Evolutionary conservation across 2,329 filamentous ascomycete genomes (phyloP), one percentile per base, ranked within the genome.

Genomic region (Amesomyces nigricolor): DNA sequence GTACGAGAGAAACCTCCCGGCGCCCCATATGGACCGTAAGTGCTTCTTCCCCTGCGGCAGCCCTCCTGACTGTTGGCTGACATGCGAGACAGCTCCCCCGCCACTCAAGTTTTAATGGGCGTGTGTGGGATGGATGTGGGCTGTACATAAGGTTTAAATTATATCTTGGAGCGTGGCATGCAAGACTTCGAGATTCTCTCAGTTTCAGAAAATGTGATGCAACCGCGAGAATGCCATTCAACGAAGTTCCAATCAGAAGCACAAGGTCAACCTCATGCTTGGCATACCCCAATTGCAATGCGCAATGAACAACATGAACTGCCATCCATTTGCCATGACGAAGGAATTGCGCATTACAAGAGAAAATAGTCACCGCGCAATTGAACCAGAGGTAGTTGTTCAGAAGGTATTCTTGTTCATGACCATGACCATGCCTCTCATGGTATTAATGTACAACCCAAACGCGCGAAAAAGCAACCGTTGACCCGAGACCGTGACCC

Each of bases 1-100:
- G 80, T 97, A 88, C 73, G 94, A 97, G 75, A 83, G 94, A 71
- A 99, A 99, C 73, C 71, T 97, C 53, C 89, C 90, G 35, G 81
- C 83, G 56, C 91, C 86, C 35, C 85, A 86, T 63, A 77, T 95
- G 56, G 87, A 90, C 61, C 85, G 92, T 96, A 76, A 80, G 89
- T 82, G 17, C 29, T 26, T 35, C 22, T 13, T 8, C 8, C 29
- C n/a, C 9, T 2, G 37, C 5, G n/a, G 6, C 39, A 14, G 22
- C 1, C 4, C 6, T 2, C 30, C 19, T 14, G 14, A 32, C 46
- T 26, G 22, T 65, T 68, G 40, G 52, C 59, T 61, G 52, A 61
- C 57, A 69, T 44, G 13, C 39, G 4, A 48, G 22, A 26, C 58
- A 80, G 78, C 78, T 59, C 78, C 78, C 17, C 77, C 77, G 56